phyloP scores from a whole-genome alignment of 257 asterid species.

The Solanum sitiens region DNA sequence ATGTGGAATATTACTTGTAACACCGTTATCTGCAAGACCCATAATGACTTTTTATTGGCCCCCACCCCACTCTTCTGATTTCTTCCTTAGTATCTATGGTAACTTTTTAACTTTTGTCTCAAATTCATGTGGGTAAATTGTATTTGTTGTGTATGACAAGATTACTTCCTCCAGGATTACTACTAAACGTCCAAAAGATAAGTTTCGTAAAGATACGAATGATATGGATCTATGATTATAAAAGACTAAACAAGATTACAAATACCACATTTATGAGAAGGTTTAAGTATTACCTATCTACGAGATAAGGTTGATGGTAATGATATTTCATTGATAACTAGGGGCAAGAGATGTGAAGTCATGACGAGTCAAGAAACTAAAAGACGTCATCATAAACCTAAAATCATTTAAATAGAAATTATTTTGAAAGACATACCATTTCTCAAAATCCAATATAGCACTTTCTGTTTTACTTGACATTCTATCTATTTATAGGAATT shows the following conservation, averaged over 20 bases:
- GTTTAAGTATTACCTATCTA: neutral
- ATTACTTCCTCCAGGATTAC: too few relatives aligned
- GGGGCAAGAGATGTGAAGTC: neutral
- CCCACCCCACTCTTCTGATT: too few relatives aligned
- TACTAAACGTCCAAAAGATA: neutral
- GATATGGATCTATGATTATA: neutral
- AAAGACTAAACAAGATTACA: neutral
- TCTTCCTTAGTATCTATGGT: too few relatives aligned
- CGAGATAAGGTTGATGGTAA: too few relatives aligned
- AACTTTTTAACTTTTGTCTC: too few relatives aligned
- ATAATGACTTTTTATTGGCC: neutral
- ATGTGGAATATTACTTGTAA: conserved; percentile 47
- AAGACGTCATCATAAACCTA: neutral
- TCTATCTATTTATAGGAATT: too few relatives aligned
- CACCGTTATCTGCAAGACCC: conserved; percentile 55
- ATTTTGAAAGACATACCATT: neutral
- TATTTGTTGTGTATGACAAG: too few relatives aligned
- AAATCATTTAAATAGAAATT: neutral
- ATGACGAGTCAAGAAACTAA: neutral
- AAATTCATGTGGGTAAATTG: too few relatives aligned
- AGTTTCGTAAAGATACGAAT: neutral
- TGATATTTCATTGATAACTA: neutral
- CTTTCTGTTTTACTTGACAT: too few relatives aligned
- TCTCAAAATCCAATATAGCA: too few relatives aligned
- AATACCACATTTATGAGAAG: neutral